Conservation (phyloP, 2,329 filamentous ascomycete genomes). For the Plectosphaerella plurivora region DNA sequence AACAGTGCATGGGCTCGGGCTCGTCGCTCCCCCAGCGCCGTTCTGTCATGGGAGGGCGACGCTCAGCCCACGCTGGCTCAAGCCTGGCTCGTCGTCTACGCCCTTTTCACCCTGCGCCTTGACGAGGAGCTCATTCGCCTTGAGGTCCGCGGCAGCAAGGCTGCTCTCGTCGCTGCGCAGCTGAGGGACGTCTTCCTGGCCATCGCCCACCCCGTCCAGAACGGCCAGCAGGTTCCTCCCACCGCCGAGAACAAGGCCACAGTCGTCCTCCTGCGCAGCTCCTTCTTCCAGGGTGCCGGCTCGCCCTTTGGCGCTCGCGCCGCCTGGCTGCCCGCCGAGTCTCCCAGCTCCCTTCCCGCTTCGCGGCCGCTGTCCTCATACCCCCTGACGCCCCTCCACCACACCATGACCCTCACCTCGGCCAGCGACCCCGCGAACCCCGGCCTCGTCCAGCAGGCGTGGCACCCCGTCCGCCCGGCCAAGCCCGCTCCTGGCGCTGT, state of each 20-base stretch:
- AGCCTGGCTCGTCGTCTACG: slow-evolving; percentile 49
- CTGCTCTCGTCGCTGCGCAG: slow-evolving; percentile 29
- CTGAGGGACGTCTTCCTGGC: slow-evolving; percentile 44
- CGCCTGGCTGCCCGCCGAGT: slow-evolving; percentile 51
- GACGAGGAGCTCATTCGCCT: slow-evolving; percentile 45
- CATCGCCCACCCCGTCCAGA: slow-evolving; percentile 39
- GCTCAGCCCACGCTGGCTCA: slow-evolving; percentile 41
- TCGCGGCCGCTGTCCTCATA: slow-evolving; percentile 36
- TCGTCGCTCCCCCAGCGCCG: slow-evolving; percentile 44
- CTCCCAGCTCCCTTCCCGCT: slow-evolving; percentile 23
- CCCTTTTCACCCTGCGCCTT: slow-evolving; percentile 46
- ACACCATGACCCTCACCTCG: slow-evolving; percentile 34
- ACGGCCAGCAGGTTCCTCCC: slow-evolving; percentile 19
- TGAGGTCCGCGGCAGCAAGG: slow-evolving; percentile 32
- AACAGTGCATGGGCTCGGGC: slow-evolving; percentile 54
- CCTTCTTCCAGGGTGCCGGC: slow-evolving; percentile 68
- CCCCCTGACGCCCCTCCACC: slow-evolving; percentile 43
- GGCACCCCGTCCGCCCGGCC: slow-evolving; percentile 66
- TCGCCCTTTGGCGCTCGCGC: slow-evolving; percentile 63
- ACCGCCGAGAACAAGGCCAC: slow-evolving; percentile 23
- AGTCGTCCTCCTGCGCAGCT: slow-evolving; percentile 42
- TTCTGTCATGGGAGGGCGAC: slow-evolving; percentile 36
- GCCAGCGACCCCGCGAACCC: slow-evolving; percentile 36
- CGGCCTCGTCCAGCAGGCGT: slow-evolving; percentile 44
- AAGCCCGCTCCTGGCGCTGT: slow-evolving; percentile 68